Base-by-base conservation (phyloP, 768 basidiomycete genomes). In the Hortiboletus flavorubellus region DNA sequence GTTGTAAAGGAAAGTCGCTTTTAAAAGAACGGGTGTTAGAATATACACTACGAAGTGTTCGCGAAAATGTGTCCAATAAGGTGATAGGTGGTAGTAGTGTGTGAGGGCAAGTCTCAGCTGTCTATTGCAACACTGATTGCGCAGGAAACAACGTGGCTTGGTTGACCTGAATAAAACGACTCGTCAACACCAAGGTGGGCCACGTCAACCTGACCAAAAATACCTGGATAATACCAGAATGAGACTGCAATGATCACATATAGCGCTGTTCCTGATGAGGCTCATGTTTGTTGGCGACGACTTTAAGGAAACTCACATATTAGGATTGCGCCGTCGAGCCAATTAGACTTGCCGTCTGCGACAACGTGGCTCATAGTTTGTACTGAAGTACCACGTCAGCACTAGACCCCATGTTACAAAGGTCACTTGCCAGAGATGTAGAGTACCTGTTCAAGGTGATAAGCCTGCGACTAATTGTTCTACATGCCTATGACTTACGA, bases 301-400 rank as follows among this genome's bases (percentile, higher is more conserved):
- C n/a, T 7, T 14, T 3, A 39, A 14, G n/a, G 49, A 18, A 44
- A 73, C 81, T 58, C 69, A 84, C 85, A 81, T 77, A 89, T 86
- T 23, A 93, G 63, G 54, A 85, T 81, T 63, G 79, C 76, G 3
- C 91, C 91, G 66, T 93, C 91, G 15, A 93, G 75, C 83, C 91
- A 94, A 67, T 91, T 92, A 16, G 84, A 87, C 65, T 86, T 86
- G 10, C 89, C 91, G 64, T 94, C 91, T 50, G 84, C 78, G 1
- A 93, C 82, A 18, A 88, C 86, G 60, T 89, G 86, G 64, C 87
- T 90, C 71, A 93, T 88, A 12, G 89, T 90, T 57, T 91, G 75
- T n/a, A 93, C 87, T 86, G 58, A 21, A 59, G 29, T 53, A 35
- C n/a, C 31, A 38, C 10, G 8, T 64, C 34, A 64, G 54, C 16